A percentile compares a stretch with the other conserved stretches of the same genome.
These are phyloP conservation scores for Royoungia palumana DNA, from an alignment of 768 basidiomycete genomes.

Conservation along the genomic window DNA sequence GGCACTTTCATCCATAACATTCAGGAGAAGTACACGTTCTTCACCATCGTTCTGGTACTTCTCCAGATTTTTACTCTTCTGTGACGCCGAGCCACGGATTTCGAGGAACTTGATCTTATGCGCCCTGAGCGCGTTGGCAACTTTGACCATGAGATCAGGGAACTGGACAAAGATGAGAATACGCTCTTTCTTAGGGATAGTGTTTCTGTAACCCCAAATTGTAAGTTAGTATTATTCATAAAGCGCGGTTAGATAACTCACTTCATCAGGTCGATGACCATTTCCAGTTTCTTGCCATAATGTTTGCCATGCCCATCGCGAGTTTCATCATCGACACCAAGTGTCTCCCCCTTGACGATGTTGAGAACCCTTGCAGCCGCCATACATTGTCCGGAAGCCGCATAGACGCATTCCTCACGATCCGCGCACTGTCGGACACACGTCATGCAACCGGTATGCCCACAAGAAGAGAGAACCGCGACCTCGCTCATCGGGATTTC, in stretches of 20 bases:
- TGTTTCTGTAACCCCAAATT: slow-evolving; percentile 42
- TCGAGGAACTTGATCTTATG: slow-evolving; percentile 75
- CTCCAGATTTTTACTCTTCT: slow-evolving; percentile 79
- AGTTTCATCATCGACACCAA: slow-evolving; percentile 75
- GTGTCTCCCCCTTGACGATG: slow-evolving; percentile 73
- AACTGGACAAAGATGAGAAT: slow-evolving; percentile 96
- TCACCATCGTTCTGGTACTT: slow-evolving; percentile 79
- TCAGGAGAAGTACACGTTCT: slow-evolving; percentile 80
- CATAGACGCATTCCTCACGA: slow-evolving; percentile 78
- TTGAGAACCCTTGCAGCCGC: slow-evolving; percentile 80
- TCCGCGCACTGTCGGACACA: slow-evolving; percentile 75
- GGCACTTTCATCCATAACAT: slow-evolving; percentile 94
- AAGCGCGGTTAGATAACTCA: slow-evolving; percentile 31
- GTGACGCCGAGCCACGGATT: slow-evolving; percentile 72
- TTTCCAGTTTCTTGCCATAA: slow-evolving; percentile 80
- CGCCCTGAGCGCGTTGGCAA: slow-evolving; percentile 73
- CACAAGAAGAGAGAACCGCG: slow-evolving; percentile 87
- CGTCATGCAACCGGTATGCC: slow-evolving; percentile 77
- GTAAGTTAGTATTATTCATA: neutral
- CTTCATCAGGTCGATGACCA: slow-evolving; percentile 74
- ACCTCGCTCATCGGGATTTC: slow-evolving; percentile 62
- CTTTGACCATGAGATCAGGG: slow-evolving; percentile 88
- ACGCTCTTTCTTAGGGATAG: slow-evolving; percentile 71
- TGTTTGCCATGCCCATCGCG: slow-evolving; percentile 73
- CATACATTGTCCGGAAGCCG: slow-evolving; percentile 63